Base-by-base conservation (phyloP, 2,329 filamentous ascomycete species). In the Alternaria panax region DNA sequence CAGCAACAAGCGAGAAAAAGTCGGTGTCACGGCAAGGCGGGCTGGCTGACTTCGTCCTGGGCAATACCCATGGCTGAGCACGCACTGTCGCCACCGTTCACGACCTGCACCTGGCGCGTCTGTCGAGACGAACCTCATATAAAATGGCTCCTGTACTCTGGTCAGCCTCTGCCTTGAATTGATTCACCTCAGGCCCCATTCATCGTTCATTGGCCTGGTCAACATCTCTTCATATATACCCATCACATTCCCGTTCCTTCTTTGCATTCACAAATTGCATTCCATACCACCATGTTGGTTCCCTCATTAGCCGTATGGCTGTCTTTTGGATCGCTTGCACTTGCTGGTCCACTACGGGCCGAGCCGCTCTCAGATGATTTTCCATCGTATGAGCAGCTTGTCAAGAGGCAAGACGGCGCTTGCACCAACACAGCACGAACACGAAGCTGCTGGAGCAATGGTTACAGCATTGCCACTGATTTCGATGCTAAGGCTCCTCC, bases 401-500 rank as follows among this genome's bases (percentile, higher is more conserved):
- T 68, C 20, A 68, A 72, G 51, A 68, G 71, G 54, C 74, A 75
- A 60, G 75, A 77, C 48, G 65, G 72, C n/a, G 65, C 62, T 24
- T 82, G 81, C 65, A 80, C 74, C 11, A 79, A 81, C 60, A 73
- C 74, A 7, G 75, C 80, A 28, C 66, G 63, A 12, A 79, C 78
- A 5, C 71, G 81, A 62, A 68, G 67, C 14, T 83, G 80, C 64
- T 83, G 80, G 80, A 73, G 68, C 30, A 68, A 69, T 54, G 80
- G 80, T 42, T 81, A 75, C 72, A 80, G 76, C 58, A 79, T 82
- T 41, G 70, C 77, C 30, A 82, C 80, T 8, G 81, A 82, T 55
- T 81, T 81, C 56, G 80, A 82, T 57, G 69, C 66, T n/a, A 81
- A 81, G 59, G 69, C 73, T 7, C 80, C 81, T 4, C 73, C 70